Percentiles rank a stretch among this genome's conserved stretches.
phyloP scores from a whole-genome alignment of 78 protist genomes.

The Dictyostelium intermedium region DNA sequence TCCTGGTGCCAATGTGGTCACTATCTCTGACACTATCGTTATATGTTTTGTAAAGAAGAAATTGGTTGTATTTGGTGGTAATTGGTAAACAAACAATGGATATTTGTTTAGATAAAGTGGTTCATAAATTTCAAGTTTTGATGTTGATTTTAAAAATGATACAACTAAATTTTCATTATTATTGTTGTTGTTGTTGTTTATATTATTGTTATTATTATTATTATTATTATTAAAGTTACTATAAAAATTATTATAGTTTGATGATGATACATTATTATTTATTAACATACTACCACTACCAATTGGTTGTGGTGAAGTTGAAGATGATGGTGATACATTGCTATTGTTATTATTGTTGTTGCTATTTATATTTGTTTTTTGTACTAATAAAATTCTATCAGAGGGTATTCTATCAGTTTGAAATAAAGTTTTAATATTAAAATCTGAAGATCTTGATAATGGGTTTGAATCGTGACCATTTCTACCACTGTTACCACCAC shows the following conservation, averaged over 20 bases:
- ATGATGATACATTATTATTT: neutral
- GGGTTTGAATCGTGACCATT: neutral
- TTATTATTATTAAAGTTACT: neutral
- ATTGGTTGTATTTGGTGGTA: conserved; percentile 39
- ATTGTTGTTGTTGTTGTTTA: neutral
- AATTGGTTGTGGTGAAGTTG: neutral
- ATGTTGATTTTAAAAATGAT: conserved; percentile 28
- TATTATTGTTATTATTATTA: neutral
- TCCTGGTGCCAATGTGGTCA: neutral
- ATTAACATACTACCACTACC: neutral
- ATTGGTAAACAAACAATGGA: conserved; percentile 76
- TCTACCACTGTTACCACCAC: neutral
- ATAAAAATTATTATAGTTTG: neutral
- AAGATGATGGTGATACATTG: neutral
- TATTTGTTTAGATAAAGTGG: conserved; percentile 71
- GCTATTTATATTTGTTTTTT: neutral
- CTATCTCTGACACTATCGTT: conserved; percentile 26
- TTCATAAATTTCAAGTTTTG: conserved; percentile 68
- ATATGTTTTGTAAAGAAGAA: conserved; percentile 65
- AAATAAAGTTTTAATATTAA: conserved; percentile 25
- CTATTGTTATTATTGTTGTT: neutral
- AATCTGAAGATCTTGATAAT: neutral
- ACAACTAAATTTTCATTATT: conserved; percentile 32
- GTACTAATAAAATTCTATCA: neutral
- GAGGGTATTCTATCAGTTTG: conserved; percentile 25